These are phyloP conservation scores for Taiwanofungus camphoratus DNA, from an alignment of 1,284 basidiomycete species.

Conservation along the genomic window DNA sequence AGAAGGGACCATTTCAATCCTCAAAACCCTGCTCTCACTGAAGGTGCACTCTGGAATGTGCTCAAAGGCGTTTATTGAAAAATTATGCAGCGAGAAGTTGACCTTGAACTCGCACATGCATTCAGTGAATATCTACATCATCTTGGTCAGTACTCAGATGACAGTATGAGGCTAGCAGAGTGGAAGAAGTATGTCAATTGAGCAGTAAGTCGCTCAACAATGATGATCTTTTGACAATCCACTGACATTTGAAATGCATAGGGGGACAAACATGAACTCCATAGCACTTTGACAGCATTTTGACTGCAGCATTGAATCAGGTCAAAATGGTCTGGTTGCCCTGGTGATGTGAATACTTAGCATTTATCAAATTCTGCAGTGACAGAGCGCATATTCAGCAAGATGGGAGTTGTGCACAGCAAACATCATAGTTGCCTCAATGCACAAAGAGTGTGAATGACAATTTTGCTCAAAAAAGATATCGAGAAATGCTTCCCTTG, in stretches of 20 bases:
- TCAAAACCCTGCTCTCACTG: conserved; percentile 3
- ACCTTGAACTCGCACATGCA: neutral
- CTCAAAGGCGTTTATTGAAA: conserved; percentile 2
- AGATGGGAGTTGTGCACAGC: conserved; percentile 19
- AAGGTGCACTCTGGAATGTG: conserved; percentile 3
- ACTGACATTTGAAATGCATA: neutral
- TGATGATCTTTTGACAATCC: neutral
- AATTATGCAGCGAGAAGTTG: neutral
- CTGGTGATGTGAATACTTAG: conserved; percentile 19
- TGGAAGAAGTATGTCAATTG: neutral
- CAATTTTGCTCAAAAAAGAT: conserved; percentile 13
- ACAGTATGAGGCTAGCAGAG: neutral
- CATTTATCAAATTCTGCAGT: conserved; percentile 21
- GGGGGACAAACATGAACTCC: conserved; percentile 5
- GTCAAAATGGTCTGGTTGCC: conserved; percentile 13
- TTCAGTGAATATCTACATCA: conserved; percentile 5
- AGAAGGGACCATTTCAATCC: conserved; percentile 11
- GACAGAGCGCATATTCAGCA: conserved; percentile 19
- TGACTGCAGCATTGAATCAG: neutral
- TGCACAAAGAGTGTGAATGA: conserved; percentile 14
- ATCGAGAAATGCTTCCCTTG: too few species aligned
- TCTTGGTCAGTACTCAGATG: neutral
- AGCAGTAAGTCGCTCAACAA: neutral
- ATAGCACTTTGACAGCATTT: conserved; percentile 4
- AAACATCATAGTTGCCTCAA: conserved; percentile 14